Conservation (phyloP, 176 grass and related monocot genomes). For the Tuctoria greenei region DNA sequence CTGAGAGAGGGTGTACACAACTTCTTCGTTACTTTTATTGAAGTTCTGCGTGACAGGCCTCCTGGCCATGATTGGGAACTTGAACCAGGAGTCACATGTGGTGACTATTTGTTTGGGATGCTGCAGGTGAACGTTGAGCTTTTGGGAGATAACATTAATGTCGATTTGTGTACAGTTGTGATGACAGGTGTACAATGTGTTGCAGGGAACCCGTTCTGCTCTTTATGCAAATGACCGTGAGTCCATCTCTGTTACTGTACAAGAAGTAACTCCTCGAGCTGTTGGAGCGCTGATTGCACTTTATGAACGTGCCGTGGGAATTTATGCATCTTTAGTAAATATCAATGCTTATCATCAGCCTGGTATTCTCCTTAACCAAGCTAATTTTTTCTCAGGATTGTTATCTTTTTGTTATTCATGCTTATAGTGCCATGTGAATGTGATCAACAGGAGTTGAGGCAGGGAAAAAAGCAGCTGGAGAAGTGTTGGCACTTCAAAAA, state of each 20-base stretch:
- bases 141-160: constrained; percentile 22
- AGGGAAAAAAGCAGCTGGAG: constrained; percentile 95
- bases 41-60: constrained; percentile 88
- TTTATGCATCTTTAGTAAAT: constrained; percentile 91
- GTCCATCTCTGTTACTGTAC: constrained; percentile 86
- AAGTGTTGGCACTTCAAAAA: constrained; percentile 98
- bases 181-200: constrained; percentile 27
- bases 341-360: constrained; percentile 99
- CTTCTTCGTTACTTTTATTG: constrained; percentile 98
- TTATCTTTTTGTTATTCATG: neutral
- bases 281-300: constrained; percentile 93
- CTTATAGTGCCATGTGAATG: constrained; percentile 36
- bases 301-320: constrained; percentile 94
- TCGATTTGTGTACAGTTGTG: neutral
- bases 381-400: constrained; percentile 11
- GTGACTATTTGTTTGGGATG: constrained; percentile 99
- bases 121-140: constrained; percentile 61
- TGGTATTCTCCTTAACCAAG: constrained; percentile 44
- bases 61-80: constrained; percentile 99
- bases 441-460: constrained; percentile 81
- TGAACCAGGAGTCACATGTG: constrained; percentile 98
- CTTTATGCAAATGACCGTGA: constrained; percentile 93
- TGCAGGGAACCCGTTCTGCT: constrained; percentile 94
- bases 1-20: constrained; percentile 97
- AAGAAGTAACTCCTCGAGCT: constrained; percentile 90